These are phyloP conservation scores for Sporothrix pseudoabietina DNA, from an alignment of 2,329 filamentous ascomycete species.

Conservation along the genomic window DNA sequence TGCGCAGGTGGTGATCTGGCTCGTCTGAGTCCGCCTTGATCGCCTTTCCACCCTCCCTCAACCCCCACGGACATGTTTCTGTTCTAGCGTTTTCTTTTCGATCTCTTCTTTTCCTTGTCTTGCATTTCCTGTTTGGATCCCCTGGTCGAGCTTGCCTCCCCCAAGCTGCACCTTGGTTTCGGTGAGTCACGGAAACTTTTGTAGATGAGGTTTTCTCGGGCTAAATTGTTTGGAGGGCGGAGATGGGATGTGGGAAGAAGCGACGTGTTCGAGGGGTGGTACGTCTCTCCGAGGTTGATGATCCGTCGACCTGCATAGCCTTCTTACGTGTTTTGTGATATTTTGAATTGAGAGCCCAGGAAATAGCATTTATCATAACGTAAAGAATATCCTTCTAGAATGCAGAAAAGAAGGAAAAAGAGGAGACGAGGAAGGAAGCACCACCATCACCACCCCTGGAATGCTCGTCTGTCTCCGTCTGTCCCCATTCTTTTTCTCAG, in stretches of 20 bases:
- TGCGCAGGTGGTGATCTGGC: not conserved
- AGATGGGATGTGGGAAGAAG: conserved; percentile 3
- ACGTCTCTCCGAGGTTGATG: not conserved
- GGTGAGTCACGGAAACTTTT: conserved; percentile 4
- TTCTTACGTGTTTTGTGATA: not conserved
- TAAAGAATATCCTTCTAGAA: conserved; percentile 1
- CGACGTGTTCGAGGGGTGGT: not conserved
- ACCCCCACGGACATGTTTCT: conserved; percentile 3
- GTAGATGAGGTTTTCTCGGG: not conserved
- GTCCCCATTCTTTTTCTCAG: not conserved
- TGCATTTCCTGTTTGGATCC: not conserved
- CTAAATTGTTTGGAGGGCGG: not conserved
- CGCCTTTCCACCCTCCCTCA: not conserved
- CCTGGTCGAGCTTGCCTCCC: not conserved
- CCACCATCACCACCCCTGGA: not conserved
- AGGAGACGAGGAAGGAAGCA: not conserved
- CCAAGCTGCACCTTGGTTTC: not conserved
- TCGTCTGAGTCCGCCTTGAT: not conserved
- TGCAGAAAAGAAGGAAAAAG: not conserved
- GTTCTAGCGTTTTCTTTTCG: not conserved
- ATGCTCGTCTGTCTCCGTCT: not conserved
- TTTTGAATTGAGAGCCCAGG: not conserved
- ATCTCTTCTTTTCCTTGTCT: not conserved
- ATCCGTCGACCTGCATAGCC: not conserved
- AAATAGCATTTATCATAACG: not conserved